These are phyloP conservation scores for Trichoderma cornu-damae DNA, from an alignment of 2,329 filamentous ascomycete species.

Conservation along the genomic window DNA sequence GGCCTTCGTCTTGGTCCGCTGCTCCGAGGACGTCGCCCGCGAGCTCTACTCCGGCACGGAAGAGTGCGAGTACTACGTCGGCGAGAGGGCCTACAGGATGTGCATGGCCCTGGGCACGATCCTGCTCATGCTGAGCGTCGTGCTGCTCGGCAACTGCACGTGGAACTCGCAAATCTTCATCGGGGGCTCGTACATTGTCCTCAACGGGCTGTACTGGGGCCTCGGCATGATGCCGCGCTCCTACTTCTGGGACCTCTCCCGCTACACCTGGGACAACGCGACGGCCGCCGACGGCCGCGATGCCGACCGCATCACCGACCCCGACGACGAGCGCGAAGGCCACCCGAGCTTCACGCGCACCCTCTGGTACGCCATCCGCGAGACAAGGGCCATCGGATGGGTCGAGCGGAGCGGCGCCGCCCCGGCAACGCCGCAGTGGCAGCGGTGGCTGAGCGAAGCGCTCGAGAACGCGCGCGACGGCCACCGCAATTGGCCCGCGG, in stretches of 20 bases:
- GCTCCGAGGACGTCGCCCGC: constrained; percentile 55
- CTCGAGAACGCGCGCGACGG: constrained; percentile 33
- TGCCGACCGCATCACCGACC: constrained; percentile 32
- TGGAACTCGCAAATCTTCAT: constrained; percentile 57
- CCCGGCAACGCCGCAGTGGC: constrained; percentile 49
- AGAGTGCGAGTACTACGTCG: constrained; percentile 52
- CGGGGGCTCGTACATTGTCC: constrained; percentile 51
- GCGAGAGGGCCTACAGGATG: constrained; percentile 42
- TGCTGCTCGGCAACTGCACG: constrained; percentile 57
- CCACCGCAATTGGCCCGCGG: constrained; percentile 41
- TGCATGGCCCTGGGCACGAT: constrained; percentile 56
- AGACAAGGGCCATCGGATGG: constrained; percentile 50
- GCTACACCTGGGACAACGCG: constrained; percentile 42
- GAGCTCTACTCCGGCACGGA: constrained; percentile 59
- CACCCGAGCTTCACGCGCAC: constrained; percentile 49
- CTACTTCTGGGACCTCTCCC: constrained; percentile 53
- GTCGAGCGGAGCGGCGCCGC: constrained; percentile 47
- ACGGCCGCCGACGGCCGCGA: constrained; percentile 37
- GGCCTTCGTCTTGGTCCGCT: constrained; percentile 53
- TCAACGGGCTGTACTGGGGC: constrained; percentile 57
- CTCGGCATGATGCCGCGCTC: constrained; percentile 46
- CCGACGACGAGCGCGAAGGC: constrained; percentile 35
- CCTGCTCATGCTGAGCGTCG: constrained; percentile 56
- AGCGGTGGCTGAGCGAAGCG: constrained; percentile 49
- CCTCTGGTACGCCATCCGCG: constrained; percentile 55